Evolutionary conservation across 2,329 filamentous ascomycete species (phyloP).

Genomic region (Arachnomyces sp.): DNA sequence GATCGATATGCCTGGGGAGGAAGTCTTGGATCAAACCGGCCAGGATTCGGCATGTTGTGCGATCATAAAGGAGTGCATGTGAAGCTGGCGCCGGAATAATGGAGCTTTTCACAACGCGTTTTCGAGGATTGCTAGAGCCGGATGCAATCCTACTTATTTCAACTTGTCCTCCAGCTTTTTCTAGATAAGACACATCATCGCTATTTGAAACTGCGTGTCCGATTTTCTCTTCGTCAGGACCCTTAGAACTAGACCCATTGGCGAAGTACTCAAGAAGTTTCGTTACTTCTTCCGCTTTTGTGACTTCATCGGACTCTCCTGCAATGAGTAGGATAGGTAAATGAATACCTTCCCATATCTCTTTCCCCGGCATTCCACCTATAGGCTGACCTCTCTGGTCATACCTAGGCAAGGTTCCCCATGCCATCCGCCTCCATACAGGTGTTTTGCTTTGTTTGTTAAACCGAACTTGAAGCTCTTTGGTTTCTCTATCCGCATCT

Average conservation of each 20-base stretch:
- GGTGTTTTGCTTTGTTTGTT: conserved; percentile 77
- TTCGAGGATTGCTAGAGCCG: conserved; percentile 22
- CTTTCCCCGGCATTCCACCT: conserved; percentile 61
- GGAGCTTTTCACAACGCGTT: conserved; percentile 54
- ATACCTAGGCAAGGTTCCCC: conserved; percentile 60
- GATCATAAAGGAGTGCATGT: conserved; percentile 77
- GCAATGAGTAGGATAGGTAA: conserved; percentile 72
- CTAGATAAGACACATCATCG: too few species aligned
- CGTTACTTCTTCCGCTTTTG: conserved; percentile 61
- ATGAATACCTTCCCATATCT: conserved; percentile 64
- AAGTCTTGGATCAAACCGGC: conserved; percentile 80
- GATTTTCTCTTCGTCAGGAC: conserved; percentile 19
- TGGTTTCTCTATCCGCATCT: conserved; percentile 33
- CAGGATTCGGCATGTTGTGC: conserved; percentile 65
- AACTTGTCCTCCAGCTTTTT: conserved; percentile 1
- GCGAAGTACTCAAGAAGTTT: conserved; percentile 51
- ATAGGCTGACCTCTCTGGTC: conserved; percentile 43
- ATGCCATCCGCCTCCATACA: conserved; percentile 75
- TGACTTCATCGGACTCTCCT: conserved; percentile 69
- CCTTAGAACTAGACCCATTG: conserved; percentile 19
- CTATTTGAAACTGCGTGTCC: neutral
- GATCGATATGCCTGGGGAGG: conserved; percentile 64
- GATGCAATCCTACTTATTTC: conserved; percentile 20
- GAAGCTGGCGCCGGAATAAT: conserved; percentile 70
- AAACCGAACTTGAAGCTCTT: conserved; percentile 37